phyloP scores from a whole-genome alignment of 2,329 filamentous ascomycete genomes.

The Penicillium sp. region DNA sequence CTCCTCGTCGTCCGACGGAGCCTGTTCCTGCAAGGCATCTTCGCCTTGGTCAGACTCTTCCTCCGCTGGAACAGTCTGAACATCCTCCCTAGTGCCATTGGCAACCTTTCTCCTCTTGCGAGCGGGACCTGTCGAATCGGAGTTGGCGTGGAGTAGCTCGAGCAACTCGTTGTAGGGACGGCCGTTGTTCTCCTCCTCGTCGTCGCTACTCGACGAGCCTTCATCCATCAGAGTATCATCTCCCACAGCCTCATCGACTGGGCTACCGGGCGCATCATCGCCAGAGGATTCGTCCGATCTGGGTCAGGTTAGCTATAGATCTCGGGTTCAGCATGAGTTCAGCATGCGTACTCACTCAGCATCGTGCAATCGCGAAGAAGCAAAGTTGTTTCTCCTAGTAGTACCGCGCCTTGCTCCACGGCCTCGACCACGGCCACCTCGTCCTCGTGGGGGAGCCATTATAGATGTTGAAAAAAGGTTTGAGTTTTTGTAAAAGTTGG shows the following conservation, averaged over 20 bases:
- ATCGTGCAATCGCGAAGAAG: slow-evolving; percentile 38
- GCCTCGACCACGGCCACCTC: slow-evolving; percentile 28
- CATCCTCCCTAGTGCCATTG: slow-evolving; percentile 24
- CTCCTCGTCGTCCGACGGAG: slow-evolving; percentile 43
- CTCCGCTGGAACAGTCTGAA: slow-evolving; percentile 20
- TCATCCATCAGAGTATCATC: slow-evolving; percentile 38
- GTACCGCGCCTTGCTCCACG: slow-evolving; percentile 31
- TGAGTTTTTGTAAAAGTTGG: slow-evolving; percentile 12
- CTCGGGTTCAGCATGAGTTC: neutral
- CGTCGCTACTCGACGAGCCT: slow-evolving; percentile 40
- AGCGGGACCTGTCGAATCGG: slow-evolving; percentile 41
- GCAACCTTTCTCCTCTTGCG: slow-evolving; percentile 52
- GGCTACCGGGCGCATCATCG: slow-evolving; percentile 39
- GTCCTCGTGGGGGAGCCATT: slow-evolving; percentile 30
- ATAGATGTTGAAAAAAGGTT: neutral
- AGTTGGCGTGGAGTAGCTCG: slow-evolving; percentile 48
- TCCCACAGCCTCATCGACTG: slow-evolving; percentile 37
- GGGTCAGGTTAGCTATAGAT: slow-evolving; percentile 9
- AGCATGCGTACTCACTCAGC: slow-evolving; percentile 34
- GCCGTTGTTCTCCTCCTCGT: slow-evolving; percentile 38
- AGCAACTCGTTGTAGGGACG: slow-evolving; percentile 55
- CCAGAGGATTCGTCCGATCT: slow-evolving; percentile 30
- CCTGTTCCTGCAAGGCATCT: slow-evolving; percentile 46
- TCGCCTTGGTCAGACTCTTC: slow-evolving; percentile 37
- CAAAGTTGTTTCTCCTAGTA: slow-evolving; percentile 29